Conservation (phyloP, 1,284 basidiomycete species). For the Wolfiporia cocos region DNA sequence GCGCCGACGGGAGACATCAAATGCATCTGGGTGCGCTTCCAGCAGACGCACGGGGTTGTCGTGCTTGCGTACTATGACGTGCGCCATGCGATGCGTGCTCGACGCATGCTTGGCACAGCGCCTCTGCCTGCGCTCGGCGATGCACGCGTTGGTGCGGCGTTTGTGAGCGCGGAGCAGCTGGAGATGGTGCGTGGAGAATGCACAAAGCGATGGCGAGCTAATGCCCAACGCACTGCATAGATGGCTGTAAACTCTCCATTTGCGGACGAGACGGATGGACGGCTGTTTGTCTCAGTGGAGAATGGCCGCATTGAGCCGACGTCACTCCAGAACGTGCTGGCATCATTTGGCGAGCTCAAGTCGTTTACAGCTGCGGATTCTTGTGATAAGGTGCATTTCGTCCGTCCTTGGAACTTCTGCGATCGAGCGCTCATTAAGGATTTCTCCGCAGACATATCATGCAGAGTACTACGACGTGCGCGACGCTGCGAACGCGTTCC, state of each 20-base stretch:
- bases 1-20: conserved; percentile 29
- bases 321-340: conserved; percentile 15
- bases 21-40: conserved; percentile 46
- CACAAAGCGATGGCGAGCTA: too few species aligned
- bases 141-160: conserved; percentile 12
- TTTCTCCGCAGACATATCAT: conserved; percentile 34
- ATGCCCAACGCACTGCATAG: conserved; percentile 18
- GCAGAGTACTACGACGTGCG: conserved; percentile 63
- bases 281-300: conserved; percentile 33
- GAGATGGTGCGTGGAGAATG: conserved; percentile 12
- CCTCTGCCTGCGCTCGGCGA: conserved; percentile 14
- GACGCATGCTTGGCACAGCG: conserved; percentile 20
- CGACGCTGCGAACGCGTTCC: conserved; percentile 40
- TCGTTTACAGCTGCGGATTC: conserved; percentile 14
- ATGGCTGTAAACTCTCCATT: conserved; percentile 33
- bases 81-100: conserved; percentile 46
- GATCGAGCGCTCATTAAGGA: background rate
- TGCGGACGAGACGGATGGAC: conserved; percentile 35
- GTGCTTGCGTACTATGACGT: conserved; percentile 60
- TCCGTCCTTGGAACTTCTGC: background rate
- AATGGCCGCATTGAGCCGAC: conserved; percentile 14
- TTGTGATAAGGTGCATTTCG: conserved; percentile 13
- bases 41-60: conserved; percentile 41
- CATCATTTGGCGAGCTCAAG: conserved; percentile 19
- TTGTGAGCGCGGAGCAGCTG: conserved; percentile 11